Percentiles rank a stretch among this genome's conserved stretches.
Evolutionary conservation across 305 asterid species (phyloP).

Genomic region (Plantago coronopus): DNA sequence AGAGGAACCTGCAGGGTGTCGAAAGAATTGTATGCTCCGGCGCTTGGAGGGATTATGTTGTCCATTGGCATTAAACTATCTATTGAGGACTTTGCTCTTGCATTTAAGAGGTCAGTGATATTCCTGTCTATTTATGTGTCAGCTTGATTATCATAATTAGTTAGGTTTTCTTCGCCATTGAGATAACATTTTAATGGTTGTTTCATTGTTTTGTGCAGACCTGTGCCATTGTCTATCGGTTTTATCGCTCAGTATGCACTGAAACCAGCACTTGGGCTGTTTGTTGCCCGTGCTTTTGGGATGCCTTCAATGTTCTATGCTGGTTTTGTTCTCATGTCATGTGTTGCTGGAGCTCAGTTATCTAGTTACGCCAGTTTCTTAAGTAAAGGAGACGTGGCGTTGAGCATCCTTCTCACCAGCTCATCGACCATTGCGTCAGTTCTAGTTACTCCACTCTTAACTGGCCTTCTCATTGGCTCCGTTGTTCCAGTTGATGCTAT

Average conservation of each 20-base stretch:
- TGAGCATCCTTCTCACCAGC: slow-evolving; percentile 89
- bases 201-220: slow-evolving; percentile 41
- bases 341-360: slow-evolving; percentile 92
- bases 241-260: slow-evolving; percentile 67
- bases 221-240: slow-evolving; percentile 66
- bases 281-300: slow-evolving; percentile 76
- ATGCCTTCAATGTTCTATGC: slow-evolving; percentile 70
- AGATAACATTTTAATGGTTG: background rate
- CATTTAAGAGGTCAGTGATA: slow-evolving; percentile 61
- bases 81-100: slow-evolving; percentile 78
- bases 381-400: slow-evolving; percentile 90
- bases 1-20: slow-evolving; percentile 94
- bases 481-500: slow-evolving; percentile 93
- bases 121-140: slow-evolving; percentile 2
- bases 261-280: slow-evolving; percentile 77
- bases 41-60: slow-evolving; percentile 96
- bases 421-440: slow-evolving; percentile 83
- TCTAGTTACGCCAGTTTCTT: slow-evolving; percentile 94
- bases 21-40: slow-evolving; percentile 91
- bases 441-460: slow-evolving; percentile 75
- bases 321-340: slow-evolving; percentile 82
- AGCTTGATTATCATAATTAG: background rate
- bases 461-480: slow-evolving; percentile 92
- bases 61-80: slow-evolving; percentile 89
- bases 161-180: background rate